phyloP scores from a whole-genome alignment of 2,329 filamentous ascomycete species.

The Daldinia sp. region DNA sequence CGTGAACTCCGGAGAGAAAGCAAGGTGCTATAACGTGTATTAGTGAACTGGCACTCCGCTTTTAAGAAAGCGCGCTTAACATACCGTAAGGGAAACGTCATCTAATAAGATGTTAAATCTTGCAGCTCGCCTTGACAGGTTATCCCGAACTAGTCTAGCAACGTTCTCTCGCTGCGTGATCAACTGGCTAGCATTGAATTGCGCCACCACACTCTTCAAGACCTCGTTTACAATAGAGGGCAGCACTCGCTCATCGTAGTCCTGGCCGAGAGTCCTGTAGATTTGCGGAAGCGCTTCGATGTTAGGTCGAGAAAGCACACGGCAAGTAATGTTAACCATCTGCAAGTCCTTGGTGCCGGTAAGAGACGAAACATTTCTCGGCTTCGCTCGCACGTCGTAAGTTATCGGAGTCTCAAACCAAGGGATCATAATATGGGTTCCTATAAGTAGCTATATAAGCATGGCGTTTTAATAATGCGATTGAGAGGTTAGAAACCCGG shows the following conservation, averaged over 20 bases:
- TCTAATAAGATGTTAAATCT: conserved; percentile 98
- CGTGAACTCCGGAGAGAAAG: conserved; percentile 80
- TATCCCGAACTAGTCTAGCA: conserved; percentile 89
- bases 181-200: conserved; percentile 98
- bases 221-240: conserved; percentile 99
- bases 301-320: conserved; percentile 93
- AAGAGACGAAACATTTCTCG: conserved; percentile 94
- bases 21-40: conserved; percentile 68
- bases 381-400: conserved; percentile 98
- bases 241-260: conserved; percentile 97
- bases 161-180: conserved; percentile 99
- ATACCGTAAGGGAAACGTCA: conserved; percentile 94
- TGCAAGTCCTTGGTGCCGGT: conserved; percentile 99
- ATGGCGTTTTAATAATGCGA: conserved; percentile 15
- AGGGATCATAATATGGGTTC: conserved; percentile 92
- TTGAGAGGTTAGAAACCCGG: neutral
- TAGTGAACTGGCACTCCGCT: too few relatives aligned
- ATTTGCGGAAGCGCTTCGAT: conserved; percentile 93
- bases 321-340: conserved; percentile 99
- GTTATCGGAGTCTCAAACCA: conserved; percentile 98
- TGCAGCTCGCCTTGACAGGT: conserved; percentile 88
- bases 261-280: conserved; percentile 92
- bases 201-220: conserved; percentile 96
- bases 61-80: conserved; percentile 46
- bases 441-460: conserved; percentile 57